A percentile compares a stretch with the other conserved stretches of the same genome.
Conservation (phyloP, 441 rosid species). For the Melastoma candidum region DNA sequence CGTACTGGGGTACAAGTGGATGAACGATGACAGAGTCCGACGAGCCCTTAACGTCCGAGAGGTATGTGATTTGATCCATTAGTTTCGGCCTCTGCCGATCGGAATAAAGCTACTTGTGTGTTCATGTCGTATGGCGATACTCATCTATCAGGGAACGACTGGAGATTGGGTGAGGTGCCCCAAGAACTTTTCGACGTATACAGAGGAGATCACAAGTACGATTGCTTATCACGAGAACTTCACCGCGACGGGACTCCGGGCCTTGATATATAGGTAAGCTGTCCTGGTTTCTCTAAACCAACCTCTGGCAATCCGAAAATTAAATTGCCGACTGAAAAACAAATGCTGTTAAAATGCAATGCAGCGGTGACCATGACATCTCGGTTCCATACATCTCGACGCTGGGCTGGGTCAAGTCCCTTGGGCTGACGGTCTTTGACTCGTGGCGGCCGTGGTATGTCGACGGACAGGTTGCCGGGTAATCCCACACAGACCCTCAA, state of each 20-base stretch:
- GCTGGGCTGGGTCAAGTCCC: constrained; percentile 24
- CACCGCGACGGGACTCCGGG: constrained; percentile 18
- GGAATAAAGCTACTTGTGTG: no score
- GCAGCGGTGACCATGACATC: constrained; percentile 37
- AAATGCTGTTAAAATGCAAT: background rate
- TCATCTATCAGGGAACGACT: constrained; percentile 13
- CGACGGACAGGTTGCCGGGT: constrained; percentile 33
- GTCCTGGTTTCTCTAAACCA: background rate
- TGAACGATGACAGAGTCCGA: constrained; percentile 19
- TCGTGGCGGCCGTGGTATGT: constrained; percentile 28
- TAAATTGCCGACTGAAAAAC: background rate
- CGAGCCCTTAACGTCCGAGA: constrained; percentile 14
- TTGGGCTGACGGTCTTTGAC: constrained; percentile 17
- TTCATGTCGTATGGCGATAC: background rate
- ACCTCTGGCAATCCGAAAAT: background rate
- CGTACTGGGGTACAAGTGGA: constrained; percentile 26
- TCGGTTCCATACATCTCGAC: constrained; percentile 30
- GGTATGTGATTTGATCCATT: constrained; percentile 6
- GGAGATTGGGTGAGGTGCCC: constrained; percentile 16
- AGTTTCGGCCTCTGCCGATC: no score
- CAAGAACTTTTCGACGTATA: constrained; percentile 9
- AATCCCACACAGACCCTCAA: no score
- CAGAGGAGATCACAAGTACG: background rate
- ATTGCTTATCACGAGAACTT: constrained; percentile 14
- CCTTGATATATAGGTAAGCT: constrained; percentile 17